Percentiles rank a stretch among this genome's conserved stretches.
These are phyloP conservation scores for Vanrija pseudolonga DNA, from an alignment of 1,284 basidiomycete genomes.

Conservation along the genomic window DNA sequence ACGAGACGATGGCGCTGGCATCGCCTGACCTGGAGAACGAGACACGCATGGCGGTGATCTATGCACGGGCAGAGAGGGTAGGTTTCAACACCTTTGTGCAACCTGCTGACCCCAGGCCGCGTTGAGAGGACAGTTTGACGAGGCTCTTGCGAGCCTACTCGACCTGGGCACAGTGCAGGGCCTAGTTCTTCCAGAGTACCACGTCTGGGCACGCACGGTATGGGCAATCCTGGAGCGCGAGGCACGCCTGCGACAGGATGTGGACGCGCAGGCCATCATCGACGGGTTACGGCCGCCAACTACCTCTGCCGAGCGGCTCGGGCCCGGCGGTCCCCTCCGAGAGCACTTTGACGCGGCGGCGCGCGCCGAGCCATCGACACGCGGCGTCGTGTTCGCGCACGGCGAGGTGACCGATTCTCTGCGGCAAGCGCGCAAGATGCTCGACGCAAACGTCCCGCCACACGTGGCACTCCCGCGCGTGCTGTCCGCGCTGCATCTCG, in stretches of 20 bases:
- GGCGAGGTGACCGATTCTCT: slow-evolving; percentile 21
- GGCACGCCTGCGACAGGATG: slow-evolving; percentile 21
- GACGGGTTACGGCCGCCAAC: slow-evolving; percentile 16
- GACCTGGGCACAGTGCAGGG: slow-evolving; percentile 18
- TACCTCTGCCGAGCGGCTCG: slow-evolving; percentile 8
- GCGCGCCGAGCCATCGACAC: slow-evolving; percentile 6
- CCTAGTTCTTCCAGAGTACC: slow-evolving; percentile 30
- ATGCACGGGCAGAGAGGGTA: slow-evolving; percentile 15
- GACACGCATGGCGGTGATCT: slow-evolving; percentile 7
- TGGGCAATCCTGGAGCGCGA: slow-evolving; percentile 34
- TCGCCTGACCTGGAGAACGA: slow-evolving; percentile 8
- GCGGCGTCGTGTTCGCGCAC: slow-evolving; percentile 23
- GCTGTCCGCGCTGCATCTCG: slow-evolving; percentile 30
- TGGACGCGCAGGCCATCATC: slow-evolving; percentile 15
- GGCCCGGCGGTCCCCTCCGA: slow-evolving; percentile 24
- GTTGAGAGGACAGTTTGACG: slow-evolving; percentile 22
- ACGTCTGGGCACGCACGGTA: slow-evolving; percentile 32
- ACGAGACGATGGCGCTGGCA: slow-evolving; percentile 14
- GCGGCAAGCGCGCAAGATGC: slow-evolving; percentile 22
- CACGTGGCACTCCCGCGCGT: slow-evolving; percentile 34
- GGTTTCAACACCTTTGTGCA: neutral
- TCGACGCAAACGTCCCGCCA: slow-evolving; percentile 20
- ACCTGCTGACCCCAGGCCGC: neutral
- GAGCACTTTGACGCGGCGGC: slow-evolving; percentile 11
- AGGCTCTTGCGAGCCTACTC: slow-evolving; percentile 32